Evolutionary conservation across 805 yeast species (phyloP).

Genomic region (Isabelozyma rhagii): DNA sequence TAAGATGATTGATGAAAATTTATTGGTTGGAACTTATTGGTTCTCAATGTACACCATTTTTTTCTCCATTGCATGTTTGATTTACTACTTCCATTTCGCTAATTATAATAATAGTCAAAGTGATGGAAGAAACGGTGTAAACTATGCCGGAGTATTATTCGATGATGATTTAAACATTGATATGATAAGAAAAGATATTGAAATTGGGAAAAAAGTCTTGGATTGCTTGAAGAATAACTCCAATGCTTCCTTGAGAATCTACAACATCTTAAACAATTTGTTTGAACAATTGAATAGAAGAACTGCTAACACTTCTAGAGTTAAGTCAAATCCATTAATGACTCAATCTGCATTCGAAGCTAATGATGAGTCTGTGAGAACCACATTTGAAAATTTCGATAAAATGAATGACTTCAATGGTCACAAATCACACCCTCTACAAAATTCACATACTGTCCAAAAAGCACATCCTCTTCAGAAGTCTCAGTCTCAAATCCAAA

Average conservation of each 20-base stretch:
- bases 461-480: not conserved
- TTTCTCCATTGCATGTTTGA: conserved; percentile 82
- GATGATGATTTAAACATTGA: conserved; percentile 47
- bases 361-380: conserved; percentile 15
- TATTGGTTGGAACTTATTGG: conserved; percentile 87
- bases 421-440: not conserved
- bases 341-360: conserved; percentile 3
- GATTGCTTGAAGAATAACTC: conserved; percentile 69
- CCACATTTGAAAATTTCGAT: conserved; percentile 26
- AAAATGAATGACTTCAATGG: conserved; percentile 20
- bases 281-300: conserved; percentile 75
- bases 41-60: conserved; percentile 86
- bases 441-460: not conserved
- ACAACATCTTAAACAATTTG: conserved; percentile 72
- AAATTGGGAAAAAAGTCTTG: conserved; percentile 72
- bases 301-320: conserved; percentile 49
- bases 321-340: conserved; percentile 3
- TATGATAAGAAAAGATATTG: conserved; percentile 74
- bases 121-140: conserved; percentile 23
- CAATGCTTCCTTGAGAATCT: conserved; percentile 76
- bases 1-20: conserved; percentile 68
- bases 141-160: conserved; percentile 43
- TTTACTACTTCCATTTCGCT: conserved; percentile 68
- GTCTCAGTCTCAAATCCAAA: not conserved
- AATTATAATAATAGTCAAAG: conserved; percentile 23